Base-by-base conservation (phyloP, 768 basidiomycete species). In the Heimioporus sp. region DNA sequence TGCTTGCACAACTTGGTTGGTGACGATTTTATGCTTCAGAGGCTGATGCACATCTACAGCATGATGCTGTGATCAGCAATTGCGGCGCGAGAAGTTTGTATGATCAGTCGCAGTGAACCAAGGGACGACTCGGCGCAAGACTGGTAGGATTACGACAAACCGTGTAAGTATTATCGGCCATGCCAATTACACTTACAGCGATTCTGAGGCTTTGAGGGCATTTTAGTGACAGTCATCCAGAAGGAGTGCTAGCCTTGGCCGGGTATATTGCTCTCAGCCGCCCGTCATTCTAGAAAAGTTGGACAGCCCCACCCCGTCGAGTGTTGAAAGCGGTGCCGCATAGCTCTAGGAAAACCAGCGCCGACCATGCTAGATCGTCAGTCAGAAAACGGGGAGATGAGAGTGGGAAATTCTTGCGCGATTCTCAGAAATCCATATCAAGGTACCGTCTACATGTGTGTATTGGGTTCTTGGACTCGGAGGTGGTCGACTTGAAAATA, bases 61-160 rank as follows among this genome's bases (percentile, higher is more conserved):
- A 66, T 49, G 0, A 55, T 65, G 62, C 64, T 65, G 64, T 65
- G 46, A 53, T 4, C 36, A 34, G 34, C 46, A 28, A 44, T 35
- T 15, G 21, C 16, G 32, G 52, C 44, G 38, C 13, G 31, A 21
- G 44, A 43, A 28, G 40, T 19, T 16, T 31, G 28, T 6, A 36
- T 11, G 16, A 19, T 43, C 56, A 46, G 50, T 34, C 24, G 21
- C 45, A 48, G 38, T 49, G 21, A 31, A 13, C 35, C 6, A 31
- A 10, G 24, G n/a, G 17, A 15, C 42, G 40, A 43, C 10, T 34
- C n/a, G 30, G 24, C 38, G n/a, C 24, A 8, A 21, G 20, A n/a
- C 19, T 28, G 24, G 6, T 7, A 7, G 7, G 6, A 36, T 16
- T 31, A 21, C 51, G 37, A 40, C 31, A 28, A 28, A 28, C 24